Conservation (phyloP, 192 early-diverging fungal species). For the Gaertneriomyces sp. region DNA sequence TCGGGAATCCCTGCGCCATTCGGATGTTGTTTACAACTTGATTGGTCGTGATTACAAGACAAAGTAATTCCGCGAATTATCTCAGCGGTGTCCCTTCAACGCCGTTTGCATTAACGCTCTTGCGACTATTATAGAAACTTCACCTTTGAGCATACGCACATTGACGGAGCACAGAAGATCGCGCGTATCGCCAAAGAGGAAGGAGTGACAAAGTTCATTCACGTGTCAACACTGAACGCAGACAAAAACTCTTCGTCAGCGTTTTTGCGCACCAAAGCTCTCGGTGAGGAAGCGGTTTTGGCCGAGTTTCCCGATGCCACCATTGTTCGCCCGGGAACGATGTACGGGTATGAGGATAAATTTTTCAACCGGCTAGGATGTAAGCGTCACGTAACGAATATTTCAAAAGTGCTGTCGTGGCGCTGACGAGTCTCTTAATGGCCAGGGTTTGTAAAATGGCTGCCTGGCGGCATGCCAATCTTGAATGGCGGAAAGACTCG, state of each 20-base stretch:
- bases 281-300: slow-evolving; percentile 85
- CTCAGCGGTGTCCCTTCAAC: background rate
- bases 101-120: no score
- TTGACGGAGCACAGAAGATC: slow-evolving; percentile 75
- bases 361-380: slow-evolving; percentile 87
- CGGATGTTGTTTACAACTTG: slow-evolving; percentile 93
- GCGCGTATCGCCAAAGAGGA: slow-evolving; percentile 75
- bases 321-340: slow-evolving; percentile 84
- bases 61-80: slow-evolving; percentile 48
- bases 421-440: slow-evolving; percentile 17
- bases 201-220: slow-evolving; percentile 81
- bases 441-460: slow-evolving; percentile 37
- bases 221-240: slow-evolving; percentile 85
- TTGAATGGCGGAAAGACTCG: slow-evolving; percentile 66
- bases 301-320: slow-evolving; percentile 88
- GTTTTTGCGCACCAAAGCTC: slow-evolving; percentile 82
- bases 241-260: slow-evolving; percentile 66
- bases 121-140: slow-evolving; percentile 69
- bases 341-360: slow-evolving; percentile 90
- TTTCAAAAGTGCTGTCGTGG: slow-evolving; percentile 42
- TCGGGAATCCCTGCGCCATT: slow-evolving; percentile 80
- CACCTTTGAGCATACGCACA: slow-evolving; percentile 76
- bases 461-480: slow-evolving; percentile 47
- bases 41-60: slow-evolving; percentile 90
- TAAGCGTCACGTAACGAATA: slow-evolving; percentile 36